Base-by-base conservation (phyloP, 768 basidiomycete species). In the Leccinum uliginosum region DNA sequence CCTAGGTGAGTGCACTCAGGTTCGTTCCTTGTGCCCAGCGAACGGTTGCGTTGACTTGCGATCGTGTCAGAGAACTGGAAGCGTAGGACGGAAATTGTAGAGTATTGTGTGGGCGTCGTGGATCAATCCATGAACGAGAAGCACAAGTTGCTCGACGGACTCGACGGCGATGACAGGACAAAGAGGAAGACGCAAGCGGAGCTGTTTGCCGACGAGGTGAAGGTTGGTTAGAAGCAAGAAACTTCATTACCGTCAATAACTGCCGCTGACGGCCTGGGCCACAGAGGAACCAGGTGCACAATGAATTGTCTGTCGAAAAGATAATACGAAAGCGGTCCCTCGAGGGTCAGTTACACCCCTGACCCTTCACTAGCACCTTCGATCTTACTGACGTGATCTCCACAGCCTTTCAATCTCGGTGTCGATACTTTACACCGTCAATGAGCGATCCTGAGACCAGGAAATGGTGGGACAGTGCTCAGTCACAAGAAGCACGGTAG, bases 341-440 rank as follows among this genome's bases (percentile, higher is more conserved):
- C 51, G 85, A 91, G 65, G 90, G 90, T 85, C 64, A 65, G 82
- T 49, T 32, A 4, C 60, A 54, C 23, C 60, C 58, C 59, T 61
- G 48, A 60, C 61, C 61, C 50, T 65, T 38, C 40, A 19, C 40
- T 43, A 43, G n/a, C 46, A 49, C 46, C 58, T 56, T 55, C 49
- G 49, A 50, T 64, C 30, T 50, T 51, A 49, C 51, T 70, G 48
- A 70, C 58, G 62, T 51, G 50, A 62, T 57, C 38, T 30, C 9
- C 45, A 65, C 69, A 93, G 91, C 87, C 30, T 93, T 93, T 69
- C 79, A 79, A 57, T 80, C 87, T 46, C 85, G 89, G 50, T 93
- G 91, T 74, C 83, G 81, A 67, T 91, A 87, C 69, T 93, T 91
- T 70, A 74, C 78, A 50, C 88, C 89, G 7, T 85, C 89, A 30